Evolutionary conservation across 2,329 filamentous ascomycete species (phyloP), one percentile per base, ranked within the genome.

Genomic region (Alternaria atra): DNA sequence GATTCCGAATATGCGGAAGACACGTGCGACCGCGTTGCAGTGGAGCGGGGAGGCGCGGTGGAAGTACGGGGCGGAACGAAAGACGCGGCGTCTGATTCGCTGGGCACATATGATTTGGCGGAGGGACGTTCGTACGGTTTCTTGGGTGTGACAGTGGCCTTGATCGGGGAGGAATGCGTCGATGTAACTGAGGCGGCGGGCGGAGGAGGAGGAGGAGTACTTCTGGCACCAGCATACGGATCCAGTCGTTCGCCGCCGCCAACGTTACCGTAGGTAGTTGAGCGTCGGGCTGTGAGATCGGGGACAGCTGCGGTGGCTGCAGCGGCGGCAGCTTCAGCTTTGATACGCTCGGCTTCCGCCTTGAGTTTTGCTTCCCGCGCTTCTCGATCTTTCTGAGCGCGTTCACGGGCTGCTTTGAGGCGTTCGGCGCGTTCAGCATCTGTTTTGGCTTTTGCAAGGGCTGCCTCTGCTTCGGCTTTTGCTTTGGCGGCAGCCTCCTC

Each of bases 191-290:
- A 77, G 5, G 76, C 70, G 1, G 46, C 46, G 1, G 46, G 46
- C 43, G 74, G 60, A 81, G 82, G 20, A 20, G 20, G 20, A 20
- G 20, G 56, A 81, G 82, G 56, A 84, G 88, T 65, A 83, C 85
- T 67, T 43, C 63, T 61, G 85, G 87, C 68, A 34, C 75, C 75
- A 6, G 89, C 89, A 86, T 90, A 92, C 68, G 89, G 89, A 77
- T 88, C 90, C 51, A 85, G 89, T 78, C 85, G 89, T 77, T 92
- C 90, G 52, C 90, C 90, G 23, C 89, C 85, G 32, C 87, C 85
- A 13, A 75, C 55, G 23, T 75, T 75, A 32, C 75, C 55, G 85
- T 78, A 79, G 8, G 77, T 73, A 12, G 74, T 73, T 29, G 73
- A 75, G 10, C 75, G 73, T 40, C 74, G 73, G n/a, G 61, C 66